Percentiles rank a stretch among this genome's conserved stretches.
These are phyloP conservation scores for Leccinum boreale DNA, from an alignment of 768 basidiomycete species.

Conservation along the genomic window DNA sequence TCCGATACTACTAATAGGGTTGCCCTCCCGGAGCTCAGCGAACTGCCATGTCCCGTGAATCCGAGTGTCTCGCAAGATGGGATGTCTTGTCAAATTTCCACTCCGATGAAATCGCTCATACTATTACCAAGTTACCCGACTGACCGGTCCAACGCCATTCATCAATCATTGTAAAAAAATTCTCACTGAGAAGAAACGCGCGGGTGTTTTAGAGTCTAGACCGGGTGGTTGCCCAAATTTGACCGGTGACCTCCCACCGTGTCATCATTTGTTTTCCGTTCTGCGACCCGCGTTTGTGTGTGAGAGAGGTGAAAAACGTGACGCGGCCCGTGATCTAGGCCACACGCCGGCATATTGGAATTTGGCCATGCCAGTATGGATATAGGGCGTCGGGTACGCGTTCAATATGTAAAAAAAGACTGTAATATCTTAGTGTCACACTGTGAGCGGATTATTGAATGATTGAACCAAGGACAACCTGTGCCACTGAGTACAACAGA, in stretches of 20 bases:
- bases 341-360: neutral
- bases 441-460: neutral
- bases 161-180: neutral
- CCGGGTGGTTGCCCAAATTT: neutral
- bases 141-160: neutral
- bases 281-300: neutral
- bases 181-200: neutral
- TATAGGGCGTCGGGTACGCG: neutral
- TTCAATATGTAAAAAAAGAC: neutral
- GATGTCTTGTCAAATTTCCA: neutral
- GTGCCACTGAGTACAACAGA: neutral
- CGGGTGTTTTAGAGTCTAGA: neutral
- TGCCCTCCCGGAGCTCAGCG: neutral
- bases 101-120: neutral
- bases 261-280: neutral
- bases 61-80: neutral
- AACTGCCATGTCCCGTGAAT: neutral
- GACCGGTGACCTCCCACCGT: neutral
- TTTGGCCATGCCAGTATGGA: too few relatives aligned
- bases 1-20: neutral
- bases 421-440: neutral
- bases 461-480: neutral
- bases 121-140: neutral
- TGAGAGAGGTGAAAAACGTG: neutral
- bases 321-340: neutral